Conservation (phyloP, 768 basidiomycete genomes). For the Kwoniella botswanensis region DNA sequence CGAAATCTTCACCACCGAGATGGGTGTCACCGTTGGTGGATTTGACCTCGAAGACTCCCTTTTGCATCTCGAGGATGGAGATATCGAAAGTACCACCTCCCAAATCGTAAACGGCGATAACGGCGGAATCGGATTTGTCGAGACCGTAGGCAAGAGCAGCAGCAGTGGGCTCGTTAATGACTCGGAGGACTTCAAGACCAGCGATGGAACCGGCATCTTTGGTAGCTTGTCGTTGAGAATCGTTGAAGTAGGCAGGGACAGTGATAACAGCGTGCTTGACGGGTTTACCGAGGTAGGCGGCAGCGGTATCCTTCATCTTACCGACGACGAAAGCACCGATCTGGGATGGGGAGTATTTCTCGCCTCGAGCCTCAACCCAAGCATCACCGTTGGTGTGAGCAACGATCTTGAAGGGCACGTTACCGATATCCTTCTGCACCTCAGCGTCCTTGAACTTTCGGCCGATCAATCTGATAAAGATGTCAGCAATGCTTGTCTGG, state of each 20-base stretch:
- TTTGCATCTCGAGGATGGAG: constrained; percentile 98
- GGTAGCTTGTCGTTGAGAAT: constrained; percentile 98
- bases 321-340: constrained; percentile 60
- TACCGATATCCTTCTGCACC: constrained; percentile 82
- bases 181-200: constrained; percentile 94
- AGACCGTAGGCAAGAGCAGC: constrained; percentile 98
- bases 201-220: constrained; percentile 98
- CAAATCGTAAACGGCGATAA: constrained; percentile 98
- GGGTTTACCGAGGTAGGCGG: constrained; percentile 88
- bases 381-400: constrained; percentile 62
- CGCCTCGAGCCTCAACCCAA: constrained; percentile 80
- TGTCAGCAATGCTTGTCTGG: constrained; percentile 11
- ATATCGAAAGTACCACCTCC: constrained; percentile 99
- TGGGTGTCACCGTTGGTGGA: constrained; percentile 99
- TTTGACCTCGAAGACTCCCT: constrained; percentile 99
- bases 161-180: constrained; percentile 98
- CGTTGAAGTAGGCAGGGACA: constrained; percentile 99
- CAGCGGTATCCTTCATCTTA: constrained; percentile 97
- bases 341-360: constrained; percentile 68
- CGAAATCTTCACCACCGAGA: constrained; percentile 96
- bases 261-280: constrained; percentile 95
- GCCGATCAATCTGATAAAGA: constrained; percentile 66
- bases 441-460: constrained; percentile 91
- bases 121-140: constrained; percentile 78
- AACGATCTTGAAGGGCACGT: constrained; percentile 68